Percentiles rank a stretch among this genome's conserved stretches.
These are phyloP conservation scores for Epichloe gansuensis DNA, from an alignment of 2,329 filamentous ascomycete genomes.

Conservation along the genomic window DNA sequence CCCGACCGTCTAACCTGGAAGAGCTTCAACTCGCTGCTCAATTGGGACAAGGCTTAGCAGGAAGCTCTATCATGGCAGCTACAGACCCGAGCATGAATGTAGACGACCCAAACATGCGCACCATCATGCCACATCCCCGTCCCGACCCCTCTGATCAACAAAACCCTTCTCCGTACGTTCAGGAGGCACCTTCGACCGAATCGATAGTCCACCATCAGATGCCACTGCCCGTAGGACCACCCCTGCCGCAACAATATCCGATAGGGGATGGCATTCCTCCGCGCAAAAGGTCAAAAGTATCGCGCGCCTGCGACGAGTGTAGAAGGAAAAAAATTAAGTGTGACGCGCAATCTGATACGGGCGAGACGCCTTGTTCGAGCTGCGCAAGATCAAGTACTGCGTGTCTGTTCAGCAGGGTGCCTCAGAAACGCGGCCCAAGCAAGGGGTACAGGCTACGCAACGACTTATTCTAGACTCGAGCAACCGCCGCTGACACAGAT, in stretches of 20 bases:
- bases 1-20: conserved; percentile 34
- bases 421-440: conserved; percentile 77
- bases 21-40: conserved; percentile 47
- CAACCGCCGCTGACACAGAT: conserved; percentile 5
- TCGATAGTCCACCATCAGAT: conserved; percentile 24
- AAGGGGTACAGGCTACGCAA: conserved; percentile 48
- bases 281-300: conserved; percentile 73
- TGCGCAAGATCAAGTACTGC: conserved; percentile 63
- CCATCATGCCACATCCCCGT: conserved; percentile 31
- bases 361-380: conserved; percentile 64
- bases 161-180: conserved; percentile 23
- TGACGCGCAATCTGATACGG: conserved; percentile 63
- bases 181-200: conserved; percentile 24
- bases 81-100: conserved; percentile 32
- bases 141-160: conserved; percentile 24
- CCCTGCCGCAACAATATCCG: conserved; percentile 25
- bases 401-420: conserved; percentile 77
- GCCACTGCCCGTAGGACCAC: conserved; percentile 23
- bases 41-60: conserved; percentile 39
- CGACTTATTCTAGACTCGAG: not conserved
- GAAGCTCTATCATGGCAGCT: conserved; percentile 33
- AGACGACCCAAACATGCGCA: conserved; percentile 30
- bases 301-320: conserved; percentile 79
- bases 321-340: conserved; percentile 83
- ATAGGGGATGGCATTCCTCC: conserved; percentile 49